Evolutionary conservation across 768 basidiomycete species (phyloP).

Genomic region (Mycena vitilis): DNA sequence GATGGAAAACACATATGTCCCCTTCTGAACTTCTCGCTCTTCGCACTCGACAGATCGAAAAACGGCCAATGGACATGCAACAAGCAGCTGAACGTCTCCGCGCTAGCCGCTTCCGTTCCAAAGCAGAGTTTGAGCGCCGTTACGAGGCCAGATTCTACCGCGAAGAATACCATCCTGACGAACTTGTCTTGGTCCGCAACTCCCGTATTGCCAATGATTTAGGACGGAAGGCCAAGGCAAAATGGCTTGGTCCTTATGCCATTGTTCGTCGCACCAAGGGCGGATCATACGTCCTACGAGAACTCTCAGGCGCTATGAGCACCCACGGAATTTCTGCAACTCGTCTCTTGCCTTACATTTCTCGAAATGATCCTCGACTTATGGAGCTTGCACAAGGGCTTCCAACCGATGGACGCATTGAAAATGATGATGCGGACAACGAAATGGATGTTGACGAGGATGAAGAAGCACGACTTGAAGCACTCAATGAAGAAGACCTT

Average conservation of each 20-base stretch:
- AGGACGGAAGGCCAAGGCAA: background rate
- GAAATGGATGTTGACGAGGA: background rate
- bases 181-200: slow-evolving; percentile 1
- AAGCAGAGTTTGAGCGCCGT: background rate
- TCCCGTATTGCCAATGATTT: background rate
- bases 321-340: slow-evolving; percentile 9
- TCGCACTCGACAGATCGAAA: slow-evolving; percentile 40
- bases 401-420: background rate
- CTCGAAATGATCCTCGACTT: background rate
- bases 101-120: background rate
- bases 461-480: background rate
- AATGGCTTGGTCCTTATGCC: slow-evolving; percentile 21
- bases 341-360: slow-evolving; percentile 5
- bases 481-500: background rate
- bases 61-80: background rate
- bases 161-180: background rate
- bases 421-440: background rate
- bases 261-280: slow-evolving; percentile 11
- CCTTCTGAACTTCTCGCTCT: slow-evolving; percentile 37
- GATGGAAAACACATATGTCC: slow-evolving; percentile 20
- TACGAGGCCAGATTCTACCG: background rate
- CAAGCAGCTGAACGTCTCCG: background rate
- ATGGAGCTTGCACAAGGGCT: background rate
- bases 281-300: slow-evolving; percentile 14
- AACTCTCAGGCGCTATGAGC: slow-evolving; percentile 7